Evolutionary conservation across 805 yeast species (phyloP).

Genomic region (Yarrowia osloensis): DNA sequence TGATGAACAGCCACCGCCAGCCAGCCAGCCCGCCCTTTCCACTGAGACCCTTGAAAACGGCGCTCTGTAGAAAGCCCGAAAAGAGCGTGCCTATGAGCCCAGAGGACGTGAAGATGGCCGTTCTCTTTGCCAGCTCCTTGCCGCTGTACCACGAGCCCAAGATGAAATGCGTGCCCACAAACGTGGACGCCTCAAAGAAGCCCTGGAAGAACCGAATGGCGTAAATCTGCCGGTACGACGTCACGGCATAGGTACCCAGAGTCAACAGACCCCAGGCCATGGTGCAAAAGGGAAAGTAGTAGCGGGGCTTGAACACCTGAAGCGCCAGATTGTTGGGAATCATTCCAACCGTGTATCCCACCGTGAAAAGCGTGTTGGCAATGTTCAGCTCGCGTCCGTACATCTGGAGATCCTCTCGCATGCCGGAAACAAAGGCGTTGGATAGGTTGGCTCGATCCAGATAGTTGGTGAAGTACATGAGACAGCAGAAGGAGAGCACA

Average conservation of each 20-base stretch:
- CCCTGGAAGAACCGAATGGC: slow-evolving; percentile 51
- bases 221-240: slow-evolving; percentile 42
- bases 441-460: slow-evolving; percentile 53
- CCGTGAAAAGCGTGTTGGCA: slow-evolving; percentile 48
- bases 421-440: slow-evolving; percentile 59
- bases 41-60: slow-evolving; percentile 46
- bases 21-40: slow-evolving; percentile 49
- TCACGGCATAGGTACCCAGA: slow-evolving; percentile 43
- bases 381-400: slow-evolving; percentile 51
- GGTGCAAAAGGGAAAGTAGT: slow-evolving; percentile 44
- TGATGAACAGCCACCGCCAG: slow-evolving; percentile 37
- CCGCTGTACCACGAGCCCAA: slow-evolving; percentile 52
- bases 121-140: slow-evolving; percentile 48
- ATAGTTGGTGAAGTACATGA: slow-evolving; percentile 51
- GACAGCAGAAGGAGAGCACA: slow-evolving; percentile 42
- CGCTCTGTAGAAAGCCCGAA: slow-evolving; percentile 50
- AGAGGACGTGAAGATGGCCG: slow-evolving; percentile 48
- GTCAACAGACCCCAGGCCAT: slow-evolving; percentile 46
- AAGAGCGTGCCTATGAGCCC: slow-evolving; percentile 49
- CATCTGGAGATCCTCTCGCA: slow-evolving; percentile 51
- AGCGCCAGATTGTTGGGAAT: slow-evolving; percentile 46
- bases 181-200: slow-evolving; percentile 49
- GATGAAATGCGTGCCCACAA: slow-evolving; percentile 48
- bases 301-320: slow-evolving; percentile 43
- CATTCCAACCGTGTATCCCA: slow-evolving; percentile 53